These are phyloP conservation scores for Quillaja saponaria DNA, from an alignment of 306 rosid genomes.

Conservation along the genomic window DNA sequence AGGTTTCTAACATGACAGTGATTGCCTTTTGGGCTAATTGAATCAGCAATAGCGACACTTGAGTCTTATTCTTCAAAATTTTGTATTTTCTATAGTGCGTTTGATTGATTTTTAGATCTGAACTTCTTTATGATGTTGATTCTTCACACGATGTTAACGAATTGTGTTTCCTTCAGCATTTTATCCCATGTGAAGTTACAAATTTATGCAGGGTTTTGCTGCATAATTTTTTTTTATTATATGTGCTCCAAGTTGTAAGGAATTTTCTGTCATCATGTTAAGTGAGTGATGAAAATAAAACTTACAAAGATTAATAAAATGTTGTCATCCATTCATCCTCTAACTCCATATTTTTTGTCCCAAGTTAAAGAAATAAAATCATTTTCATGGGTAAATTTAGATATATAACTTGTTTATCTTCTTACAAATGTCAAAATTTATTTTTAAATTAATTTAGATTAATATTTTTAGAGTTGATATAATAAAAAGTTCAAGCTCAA, in stretches of 20 bases:
- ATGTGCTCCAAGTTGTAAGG: neutral
- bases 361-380: too few species aligned
- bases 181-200: neutral
- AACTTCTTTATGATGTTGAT: neutral
- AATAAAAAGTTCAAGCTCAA: too few species aligned
- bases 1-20: constrained; percentile 2
- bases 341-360: too few species aligned
- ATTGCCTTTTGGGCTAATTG: neutral
- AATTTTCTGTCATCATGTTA: neutral
- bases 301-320: too few species aligned
- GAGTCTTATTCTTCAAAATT: constrained; percentile 32
- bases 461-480: too few species aligned
- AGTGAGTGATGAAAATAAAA: neutral
- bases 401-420: too few species aligned
- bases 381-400: too few species aligned
- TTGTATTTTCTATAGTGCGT: constrained; percentile 20
- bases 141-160: neutral
- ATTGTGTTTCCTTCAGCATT: neutral
- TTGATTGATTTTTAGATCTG: neutral
- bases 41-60: constrained; percentile 15
- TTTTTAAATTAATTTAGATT: too few species aligned
- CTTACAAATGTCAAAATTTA: too few species aligned
- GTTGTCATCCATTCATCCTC: too few species aligned
- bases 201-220: neutral
- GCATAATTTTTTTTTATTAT: neutral